phyloP scores from a whole-genome alignment of 2,329 filamentous ascomycete species.

The Pseudocercospora fijiensis region DNA sequence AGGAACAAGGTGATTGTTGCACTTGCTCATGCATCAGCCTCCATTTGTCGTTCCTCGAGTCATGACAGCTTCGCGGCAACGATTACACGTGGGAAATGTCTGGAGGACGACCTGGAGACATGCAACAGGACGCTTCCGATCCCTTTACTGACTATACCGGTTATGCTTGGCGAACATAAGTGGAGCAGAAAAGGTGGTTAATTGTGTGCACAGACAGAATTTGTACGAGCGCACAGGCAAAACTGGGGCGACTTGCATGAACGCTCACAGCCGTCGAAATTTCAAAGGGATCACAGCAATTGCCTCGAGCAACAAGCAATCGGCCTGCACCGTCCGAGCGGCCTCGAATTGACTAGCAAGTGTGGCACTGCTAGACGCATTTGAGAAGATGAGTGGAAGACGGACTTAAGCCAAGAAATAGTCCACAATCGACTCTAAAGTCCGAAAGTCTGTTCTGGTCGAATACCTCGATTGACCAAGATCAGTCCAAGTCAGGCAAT shows the following conservation, averaged over 20 bases:
- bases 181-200: no score
- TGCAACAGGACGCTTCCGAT: slow-evolving; percentile 1
- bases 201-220: no score
- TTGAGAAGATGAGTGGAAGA: neutral
- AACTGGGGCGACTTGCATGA: no score
- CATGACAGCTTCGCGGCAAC: slow-evolving; percentile 9
- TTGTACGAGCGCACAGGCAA: no score
- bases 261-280: no score
- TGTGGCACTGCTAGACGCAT: neutral
- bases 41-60: neutral
- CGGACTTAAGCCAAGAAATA: no score
- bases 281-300: neutral
- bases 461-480: no score
- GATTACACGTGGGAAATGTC: neutral
- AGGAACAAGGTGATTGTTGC: neutral
- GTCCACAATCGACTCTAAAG: no score
- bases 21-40: slow-evolving; percentile 2
- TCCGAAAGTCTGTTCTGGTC: no score
- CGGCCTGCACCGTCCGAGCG: neutral
- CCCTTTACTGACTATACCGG: no score
- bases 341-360: neutral
- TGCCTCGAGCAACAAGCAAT: neutral
- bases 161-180: no score
- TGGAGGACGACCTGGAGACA: neutral
- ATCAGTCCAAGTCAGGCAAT: no score